Base-by-base conservation (phyloP, 2,329 filamentous ascomycete genomes). In the Thelonectria discophora region DNA sequence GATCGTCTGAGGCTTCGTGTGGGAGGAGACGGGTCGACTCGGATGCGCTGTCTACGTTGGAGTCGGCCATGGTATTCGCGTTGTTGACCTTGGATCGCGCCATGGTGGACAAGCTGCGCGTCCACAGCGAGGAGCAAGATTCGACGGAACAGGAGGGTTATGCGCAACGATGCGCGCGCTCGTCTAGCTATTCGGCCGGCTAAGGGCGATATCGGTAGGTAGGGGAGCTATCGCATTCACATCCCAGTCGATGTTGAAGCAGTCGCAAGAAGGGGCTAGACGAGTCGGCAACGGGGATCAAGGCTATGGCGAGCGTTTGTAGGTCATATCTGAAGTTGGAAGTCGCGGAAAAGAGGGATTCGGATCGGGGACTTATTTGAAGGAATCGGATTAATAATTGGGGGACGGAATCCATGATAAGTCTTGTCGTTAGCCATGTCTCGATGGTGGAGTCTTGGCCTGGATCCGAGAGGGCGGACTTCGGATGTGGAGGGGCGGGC, bases 11-110 rank as follows among this genome's bases (percentile, higher is more conserved):
- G 56, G 67, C 65, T 63, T 70, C 70, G 37, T 72, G 65, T 60
- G 74, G 70, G 61, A 84, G 71, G 55, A 85, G 69, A 51, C 73
- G 72, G 27, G 77, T 77, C 34, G 75, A 74, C 65, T 82, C 81
- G 49, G 72, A 72, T 43, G 71, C 60, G 30, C 69, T 64, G 27
- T 37, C 34, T 15, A 15, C 39, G 37, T 34, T 17, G 42, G 45
- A 24, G 21, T 43, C 32, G 18, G 30, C n/a, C 7, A 50, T 58
- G 27, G 45, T 55, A 24, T 34, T 47, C 43, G 52, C 47, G 27
- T 45, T 40, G 17, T 30, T 13, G 32, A 17, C 13, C n/a, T 55
- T 52, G 32, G 59, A 45, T 53, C 50, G 54, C 48, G 43, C 18
- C 34, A 47, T 55, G 51, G 3, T 40, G n/a, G 24, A 20, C 7